Evolutionary conservation across 345 rosid species (phyloP).

Genomic region (Moringa oleifera): DNA sequence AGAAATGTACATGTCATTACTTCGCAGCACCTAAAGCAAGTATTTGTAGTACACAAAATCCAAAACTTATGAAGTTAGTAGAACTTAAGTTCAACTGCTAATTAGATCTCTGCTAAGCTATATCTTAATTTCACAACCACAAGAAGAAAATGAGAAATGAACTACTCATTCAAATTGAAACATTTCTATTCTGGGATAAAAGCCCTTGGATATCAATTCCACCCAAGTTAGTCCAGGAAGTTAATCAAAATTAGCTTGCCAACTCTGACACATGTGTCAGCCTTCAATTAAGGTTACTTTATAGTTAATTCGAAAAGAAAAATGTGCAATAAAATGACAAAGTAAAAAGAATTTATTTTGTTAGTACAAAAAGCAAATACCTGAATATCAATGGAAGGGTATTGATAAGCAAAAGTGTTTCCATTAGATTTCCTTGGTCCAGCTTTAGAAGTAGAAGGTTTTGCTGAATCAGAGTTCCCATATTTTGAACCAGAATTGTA

Average conservation of each 20-base stretch:
- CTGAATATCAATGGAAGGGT: slow-evolving; percentile 46
- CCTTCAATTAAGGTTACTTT: background rate
- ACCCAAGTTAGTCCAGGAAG: background rate
- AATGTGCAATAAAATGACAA: no score
- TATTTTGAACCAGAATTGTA: slow-evolving; percentile 14
- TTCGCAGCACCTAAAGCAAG: no score
- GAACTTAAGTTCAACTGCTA: no score
- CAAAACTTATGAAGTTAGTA: no score
- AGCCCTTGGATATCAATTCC: background rate
- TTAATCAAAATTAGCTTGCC: background rate
- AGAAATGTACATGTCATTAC: no score
- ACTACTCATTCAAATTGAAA: background rate
- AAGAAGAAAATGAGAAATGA: background rate
- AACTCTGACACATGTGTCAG: background rate
- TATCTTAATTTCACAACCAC: no score
- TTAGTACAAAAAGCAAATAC: slow-evolving; percentile 30
- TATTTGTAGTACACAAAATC: no score
- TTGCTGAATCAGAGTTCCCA: slow-evolving; percentile 34
- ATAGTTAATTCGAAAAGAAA: background rate
- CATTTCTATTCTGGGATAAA: background rate
- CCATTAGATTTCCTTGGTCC: slow-evolving; percentile 30
- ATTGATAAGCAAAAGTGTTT: slow-evolving; percentile 35
- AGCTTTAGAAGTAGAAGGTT: slow-evolving; percentile 37
- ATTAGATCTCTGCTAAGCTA: no score
- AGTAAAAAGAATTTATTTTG: no score